These are phyloP conservation scores for Malassezia equina DNA, from an alignment of 1,284 basidiomycete species.

Conservation along the genomic window DNA sequence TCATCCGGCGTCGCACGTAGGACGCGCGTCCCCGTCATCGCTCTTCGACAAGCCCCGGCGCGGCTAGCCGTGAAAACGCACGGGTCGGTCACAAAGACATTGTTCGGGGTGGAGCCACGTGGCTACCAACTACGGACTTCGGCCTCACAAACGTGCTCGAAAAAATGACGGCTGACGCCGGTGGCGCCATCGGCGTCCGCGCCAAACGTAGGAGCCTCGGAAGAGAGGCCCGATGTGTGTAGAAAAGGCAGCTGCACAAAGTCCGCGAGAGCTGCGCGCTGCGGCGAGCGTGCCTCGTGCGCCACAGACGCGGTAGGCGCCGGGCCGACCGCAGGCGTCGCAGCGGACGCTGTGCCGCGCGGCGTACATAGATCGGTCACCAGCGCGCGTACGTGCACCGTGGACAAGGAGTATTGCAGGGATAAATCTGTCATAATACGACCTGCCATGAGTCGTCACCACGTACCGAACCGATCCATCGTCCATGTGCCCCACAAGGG, in stretches of 20 bases:
- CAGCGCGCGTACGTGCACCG: constrained; percentile 3
- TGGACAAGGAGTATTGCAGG: constrained; percentile 12
- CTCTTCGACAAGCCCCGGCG: neutral
- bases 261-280: constrained; percentile 20
- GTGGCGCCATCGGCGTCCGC: constrained; percentile 6
- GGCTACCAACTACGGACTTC: constrained; percentile 32
- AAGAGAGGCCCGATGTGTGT: constrained; percentile 21
- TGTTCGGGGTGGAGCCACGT: neutral
- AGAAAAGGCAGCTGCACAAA: constrained; percentile 29
- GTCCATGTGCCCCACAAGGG: constrained; percentile 40
- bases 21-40: neutral
- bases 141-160: constrained; percentile 35
- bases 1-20: constrained; percentile 31
- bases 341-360: neutral
- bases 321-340: neutral
- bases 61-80: neutral
- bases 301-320: neutral
- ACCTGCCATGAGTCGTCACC: neutral
- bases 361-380: constrained; percentile 5
- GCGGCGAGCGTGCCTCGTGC: neutral
- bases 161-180: constrained; percentile 21
- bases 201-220: constrained; percentile 8
- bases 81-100: neutral
- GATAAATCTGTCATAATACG: constrained; percentile 1
- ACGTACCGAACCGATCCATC: constrained; percentile 31